A percentile compares a stretch with the other conserved stretches of the same genome.
These are phyloP conservation scores for Phoenix roebelenii DNA, from an alignment of 176 grass and related monocot genomes.

Conservation along the genomic window DNA sequence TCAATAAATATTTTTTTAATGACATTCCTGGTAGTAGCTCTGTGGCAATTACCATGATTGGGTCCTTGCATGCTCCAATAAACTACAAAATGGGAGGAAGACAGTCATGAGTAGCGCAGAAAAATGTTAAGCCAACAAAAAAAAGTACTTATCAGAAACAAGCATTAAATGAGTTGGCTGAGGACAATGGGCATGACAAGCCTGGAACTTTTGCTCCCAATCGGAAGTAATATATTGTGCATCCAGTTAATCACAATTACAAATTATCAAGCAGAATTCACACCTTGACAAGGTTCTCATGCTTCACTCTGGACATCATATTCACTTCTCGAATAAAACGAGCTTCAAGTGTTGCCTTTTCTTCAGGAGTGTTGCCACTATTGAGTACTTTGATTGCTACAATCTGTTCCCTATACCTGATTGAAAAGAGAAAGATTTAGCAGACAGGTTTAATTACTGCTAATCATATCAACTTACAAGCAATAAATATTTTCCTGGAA, in stretches of 20 bases:
- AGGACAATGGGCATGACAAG: not conserved
- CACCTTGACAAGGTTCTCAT: slow-evolving; percentile 50
- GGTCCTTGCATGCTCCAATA: slow-evolving; percentile 56
- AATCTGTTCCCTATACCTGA: slow-evolving; percentile 38
- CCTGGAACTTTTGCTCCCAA: no score
- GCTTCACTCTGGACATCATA: slow-evolving; percentile 57
- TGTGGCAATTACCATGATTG: slow-evolving; percentile 46
- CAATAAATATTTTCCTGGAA: no score
- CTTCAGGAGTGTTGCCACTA: slow-evolving; percentile 33
- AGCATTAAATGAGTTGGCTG: not conserved
- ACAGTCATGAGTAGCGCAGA: not conserved
- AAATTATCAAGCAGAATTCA: not conserved
- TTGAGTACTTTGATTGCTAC: slow-evolving; percentile 49
- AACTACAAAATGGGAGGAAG: slow-evolving; percentile 28
- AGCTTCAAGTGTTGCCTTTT: slow-evolving; percentile 27
- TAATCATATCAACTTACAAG: no score
- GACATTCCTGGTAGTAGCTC: slow-evolving; percentile 43
- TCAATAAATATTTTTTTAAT: slow-evolving; percentile 42
- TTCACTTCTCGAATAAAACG: slow-evolving; percentile 54
- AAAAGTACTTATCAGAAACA: not conserved
- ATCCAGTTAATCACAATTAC: no score
- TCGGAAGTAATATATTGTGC: no score
- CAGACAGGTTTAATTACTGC: no score
- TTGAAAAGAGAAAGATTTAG: not conserved
- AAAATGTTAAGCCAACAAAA: no score